A percentile compares a stretch with the other conserved stretches of the same genome.
Evolutionary conservation across 192 early-diverging fungal species (phyloP).

Genomic region (Mortierella alpina): DNA sequence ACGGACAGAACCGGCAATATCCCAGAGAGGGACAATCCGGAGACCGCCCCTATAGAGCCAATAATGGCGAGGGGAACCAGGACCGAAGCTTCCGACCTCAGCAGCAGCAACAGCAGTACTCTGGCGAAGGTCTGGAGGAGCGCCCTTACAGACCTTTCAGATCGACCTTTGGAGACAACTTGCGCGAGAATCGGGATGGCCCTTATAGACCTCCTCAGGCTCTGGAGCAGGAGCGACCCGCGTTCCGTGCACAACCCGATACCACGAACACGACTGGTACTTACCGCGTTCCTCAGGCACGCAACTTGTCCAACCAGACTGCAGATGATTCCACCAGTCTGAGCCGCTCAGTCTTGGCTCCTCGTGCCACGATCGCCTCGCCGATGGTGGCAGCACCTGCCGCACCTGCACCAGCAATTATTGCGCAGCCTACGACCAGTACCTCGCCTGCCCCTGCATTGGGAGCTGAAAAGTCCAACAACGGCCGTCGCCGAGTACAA

Average conservation of each 20-base stretch:
- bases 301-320: constrained; percentile 18
- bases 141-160: constrained; percentile 45
- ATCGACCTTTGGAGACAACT: constrained; percentile 41
- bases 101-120: constrained; percentile 22
- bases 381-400: constrained; percentile 1
- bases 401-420: background rate
- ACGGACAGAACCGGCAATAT: constrained; percentile 23
- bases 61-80: constrained; percentile 24
- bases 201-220: constrained; percentile 51
- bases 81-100: constrained; percentile 34
- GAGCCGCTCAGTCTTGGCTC: constrained; percentile 47
- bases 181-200: constrained; percentile 46
- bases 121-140: constrained; percentile 56
- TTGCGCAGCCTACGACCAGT: background rate
- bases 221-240: constrained; percentile 29
- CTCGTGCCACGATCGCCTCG: constrained; percentile 13
- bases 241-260: constrained; percentile 12
- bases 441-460: constrained; percentile 33
- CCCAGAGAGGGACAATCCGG: constrained; percentile 28
- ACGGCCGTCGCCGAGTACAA: constrained; percentile 37
- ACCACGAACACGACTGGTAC: constrained; percentile 28
- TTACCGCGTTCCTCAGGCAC: constrained; percentile 45
- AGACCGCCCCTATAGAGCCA: constrained; percentile 35
- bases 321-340: constrained; percentile 13
- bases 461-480: constrained; percentile 35